Base-by-base conservation (phyloP, 257 asterid genomes). In the Nicotiana undulata region DNA sequence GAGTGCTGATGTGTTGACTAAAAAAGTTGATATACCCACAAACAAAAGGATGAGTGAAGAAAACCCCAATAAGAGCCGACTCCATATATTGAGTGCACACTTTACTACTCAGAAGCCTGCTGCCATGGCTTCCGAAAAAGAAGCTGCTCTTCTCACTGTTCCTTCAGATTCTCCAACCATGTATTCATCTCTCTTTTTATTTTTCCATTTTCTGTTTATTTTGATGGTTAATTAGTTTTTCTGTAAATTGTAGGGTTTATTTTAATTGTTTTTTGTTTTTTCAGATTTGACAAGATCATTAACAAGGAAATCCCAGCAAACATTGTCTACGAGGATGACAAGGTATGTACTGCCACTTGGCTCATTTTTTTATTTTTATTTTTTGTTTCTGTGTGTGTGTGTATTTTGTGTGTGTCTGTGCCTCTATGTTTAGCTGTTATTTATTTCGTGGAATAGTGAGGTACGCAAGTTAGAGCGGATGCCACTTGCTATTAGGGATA, bases 201-300 rank as follows among this genome's bases (percentile, higher is more conserved):
- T 31, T 60, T 31, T 72, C 66, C 2, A 4, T 55, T 53, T 68
- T 20, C 40, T 3, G 34, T 6, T 13, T 28, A 4, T 9, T n/a
- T 15, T 22, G 16, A 53, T 40, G 24, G 32, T 80, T 80, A 20
- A 82, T 85, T 83, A 4, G 83, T 80, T 44, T 78, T 55, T 7
- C 0, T 44, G 6, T 51, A 0, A 51, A 51, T 51, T 11, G 6
- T 51, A 1, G 26, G 1, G 3, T 18, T 56, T 18, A 1, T 37
- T 24, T 40, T 53, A 34, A 4, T 2, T 65, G 34, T 6, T n/a
- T 83, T 68, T 61, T 78, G 40, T 26, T 59, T 0, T 40, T 84
- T 84, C 92, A 95, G 99, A 92, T 95, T 93, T 83, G 97, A 95
- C 90, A 92, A 93, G 89, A 93, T 95, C 67, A 93, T 95, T 82